Evolutionary conservation across 371 early-diverging fungal genomes (phyloP), one percentile per base, ranked within the genome.

Genomic region (Mortierella sp.): DNA sequence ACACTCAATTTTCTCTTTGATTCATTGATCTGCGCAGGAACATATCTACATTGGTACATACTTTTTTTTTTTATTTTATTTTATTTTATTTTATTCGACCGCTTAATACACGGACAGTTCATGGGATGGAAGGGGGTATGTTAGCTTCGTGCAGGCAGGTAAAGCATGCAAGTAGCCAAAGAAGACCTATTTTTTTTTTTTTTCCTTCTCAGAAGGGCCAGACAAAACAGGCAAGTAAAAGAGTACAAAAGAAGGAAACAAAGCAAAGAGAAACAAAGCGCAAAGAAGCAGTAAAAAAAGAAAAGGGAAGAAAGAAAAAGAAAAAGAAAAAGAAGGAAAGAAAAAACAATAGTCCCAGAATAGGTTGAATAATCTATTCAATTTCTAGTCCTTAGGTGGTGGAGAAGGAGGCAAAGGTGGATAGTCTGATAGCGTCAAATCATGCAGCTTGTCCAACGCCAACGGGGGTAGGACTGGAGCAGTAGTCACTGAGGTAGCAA

Each of bases 321-420:
- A 5, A 50, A 7, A 21, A 14, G 16, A 50, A n/a, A 14, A n/a
- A 14, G 16, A 16, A 16, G 2, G 14, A 50, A 50, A 16, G 5
- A 50, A 2, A n/a, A 14, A 21, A 2, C 16, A 9, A 23, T 23
- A 53, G 1, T 19, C n/a, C n/a, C n/a, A n/a, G n/a, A n/a, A n/a
- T n/a, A n/a, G n/a, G n/a, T n/a, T n/a, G n/a, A n/a, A n/a, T n/a
- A n/a, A n/a, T 23, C 23, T 53, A 19, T 19, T 53, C 9, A 21
- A 4, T 53, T 53, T 23, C 26, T 26, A 53, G 37, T 37, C 37
- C 57, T 74, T 74, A 30, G 70, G 75, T 48, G 75, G 70, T 37
- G 75, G 75, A 4, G 70, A 66, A 9, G 75, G 75, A 12, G 75
- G 75, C 53, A 75, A 30, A 15, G 68, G 59, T 18, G 65, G 66